Percentiles rank a stretch among this genome's conserved stretches.
Conservation (phyloP, 176 grass and related monocot species). For the Zizania latifolia region DNA sequence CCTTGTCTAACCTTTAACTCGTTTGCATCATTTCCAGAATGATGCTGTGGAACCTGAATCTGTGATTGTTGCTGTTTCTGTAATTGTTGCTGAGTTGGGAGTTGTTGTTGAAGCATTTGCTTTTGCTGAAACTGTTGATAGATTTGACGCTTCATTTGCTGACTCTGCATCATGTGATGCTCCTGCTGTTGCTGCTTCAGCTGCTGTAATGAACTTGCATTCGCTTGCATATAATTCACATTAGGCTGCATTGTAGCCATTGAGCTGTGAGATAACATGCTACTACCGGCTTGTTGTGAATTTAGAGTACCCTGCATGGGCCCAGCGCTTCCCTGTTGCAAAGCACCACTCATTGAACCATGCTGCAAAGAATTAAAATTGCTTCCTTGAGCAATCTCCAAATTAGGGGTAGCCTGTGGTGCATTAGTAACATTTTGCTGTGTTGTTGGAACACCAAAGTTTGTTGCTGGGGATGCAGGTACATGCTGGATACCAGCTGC, state of each 20-base stretch:
- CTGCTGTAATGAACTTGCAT: constrained; percentile 53
- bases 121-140: constrained; percentile 53
- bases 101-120: constrained; percentile 49
- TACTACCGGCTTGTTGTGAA: constrained; percentile 46
- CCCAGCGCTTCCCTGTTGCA: constrained; percentile 48
- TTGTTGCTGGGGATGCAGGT: constrained; percentile 48
- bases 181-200: constrained; percentile 73
- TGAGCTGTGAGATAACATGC: constrained; percentile 48
- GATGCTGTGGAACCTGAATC: constrained; percentile 56
- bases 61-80: constrained; percentile 60
- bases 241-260: constrained; percentile 57
- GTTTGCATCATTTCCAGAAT: constrained; percentile 54
- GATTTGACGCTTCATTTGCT: constrained; percentile 64
- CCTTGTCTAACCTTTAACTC: constrained; percentile 78
- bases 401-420: constrained; percentile 46
- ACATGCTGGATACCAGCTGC: constrained; percentile 50
- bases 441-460: constrained; percentile 53
- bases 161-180: constrained; percentile 58
- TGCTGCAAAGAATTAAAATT: constrained; percentile 73
- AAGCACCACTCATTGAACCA: constrained; percentile 33
- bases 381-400: constrained; percentile 44
- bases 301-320: constrained; percentile 40
- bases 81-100: constrained; percentile 51
- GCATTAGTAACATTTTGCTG: constrained; percentile 67
- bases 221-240: constrained; percentile 57